Evolutionary conservation across 2,329 filamentous ascomycete species (phyloP).

Genomic region (Claviceps quebecensis): DNA sequence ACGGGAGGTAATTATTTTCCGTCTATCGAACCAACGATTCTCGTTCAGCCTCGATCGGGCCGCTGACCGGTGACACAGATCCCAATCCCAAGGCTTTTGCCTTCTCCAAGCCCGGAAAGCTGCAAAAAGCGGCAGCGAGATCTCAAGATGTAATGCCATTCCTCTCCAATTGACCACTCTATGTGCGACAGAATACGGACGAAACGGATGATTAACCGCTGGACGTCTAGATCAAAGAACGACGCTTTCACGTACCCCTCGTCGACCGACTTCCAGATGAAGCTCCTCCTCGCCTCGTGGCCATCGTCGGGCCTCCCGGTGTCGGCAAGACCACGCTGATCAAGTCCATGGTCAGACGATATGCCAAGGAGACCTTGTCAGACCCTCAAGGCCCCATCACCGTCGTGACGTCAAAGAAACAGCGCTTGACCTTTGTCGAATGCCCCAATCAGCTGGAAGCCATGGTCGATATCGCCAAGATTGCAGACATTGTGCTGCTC

Average conservation of each 20-base stretch:
- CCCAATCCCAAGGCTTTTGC: constrained; percentile 85
- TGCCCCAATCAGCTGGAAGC: constrained; percentile 92
- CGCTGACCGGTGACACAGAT: constrained; percentile 28
- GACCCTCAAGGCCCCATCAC: constrained; percentile 87
- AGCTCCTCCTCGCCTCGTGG: constrained; percentile 81
- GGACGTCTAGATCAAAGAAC: constrained; percentile 65
- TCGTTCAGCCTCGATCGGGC: no score
- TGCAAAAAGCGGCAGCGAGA: constrained; percentile 60
- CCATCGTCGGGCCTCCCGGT: constrained; percentile 87
- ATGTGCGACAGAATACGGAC: not conserved
- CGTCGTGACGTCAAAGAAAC: constrained; percentile 89
- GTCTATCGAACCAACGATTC: no score
- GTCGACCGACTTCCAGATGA: constrained; percentile 94
- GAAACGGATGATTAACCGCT: not conserved
- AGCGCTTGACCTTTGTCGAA: constrained; percentile 89
- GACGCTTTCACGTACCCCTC: constrained; percentile 87
- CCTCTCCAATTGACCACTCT: not conserved
- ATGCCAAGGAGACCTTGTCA: constrained; percentile 88
- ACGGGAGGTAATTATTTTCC: constrained; percentile 36
- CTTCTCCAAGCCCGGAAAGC: constrained; percentile 65
- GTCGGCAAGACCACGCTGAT: constrained; percentile 92
- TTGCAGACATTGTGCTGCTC: constrained; percentile 89
- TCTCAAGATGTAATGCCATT: constrained; percentile 49
- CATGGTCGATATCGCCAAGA: constrained; percentile 95
- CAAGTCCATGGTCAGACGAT: constrained; percentile 85